Evolutionary conservation across 331 rosid species (phyloP).

Genomic region (Pyrus hybrid): DNA sequence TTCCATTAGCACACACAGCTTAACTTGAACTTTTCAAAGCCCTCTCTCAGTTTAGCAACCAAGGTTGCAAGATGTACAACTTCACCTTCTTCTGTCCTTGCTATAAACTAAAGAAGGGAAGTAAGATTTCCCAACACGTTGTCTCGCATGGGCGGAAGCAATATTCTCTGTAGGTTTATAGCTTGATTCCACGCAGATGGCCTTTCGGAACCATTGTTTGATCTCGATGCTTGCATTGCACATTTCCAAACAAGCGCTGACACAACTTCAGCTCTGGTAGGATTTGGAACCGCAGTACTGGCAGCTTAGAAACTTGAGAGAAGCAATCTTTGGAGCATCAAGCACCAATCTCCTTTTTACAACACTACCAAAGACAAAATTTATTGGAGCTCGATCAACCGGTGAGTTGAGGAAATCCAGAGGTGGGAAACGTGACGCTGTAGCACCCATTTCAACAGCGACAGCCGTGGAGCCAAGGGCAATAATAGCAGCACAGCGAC

Average conservation of each 20-base stretch:
- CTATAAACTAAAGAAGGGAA: neutral
- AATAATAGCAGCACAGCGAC: neutral
- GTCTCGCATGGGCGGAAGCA: neutral
- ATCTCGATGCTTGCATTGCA: constrained; percentile 9
- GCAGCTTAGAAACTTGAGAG: constrained; percentile 8
- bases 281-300: constrained; percentile 3
- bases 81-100: neutral
- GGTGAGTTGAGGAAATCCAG: neutral
- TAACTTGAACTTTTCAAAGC: neutral
- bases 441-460: neutral
- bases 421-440: neutral
- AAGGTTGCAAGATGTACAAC: constrained; percentile 1
- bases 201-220: neutral
- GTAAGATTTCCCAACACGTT: constrained; percentile 14
- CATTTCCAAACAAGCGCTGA: constrained; percentile 13
- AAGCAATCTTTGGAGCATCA: constrained; percentile 14
- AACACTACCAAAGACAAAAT: neutral
- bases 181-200: constrained; percentile 1
- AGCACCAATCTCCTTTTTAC: constrained; percentile 6
- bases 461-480: neutral
- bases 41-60: constrained; percentile 7
- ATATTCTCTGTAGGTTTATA: neutral
- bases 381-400: neutral
- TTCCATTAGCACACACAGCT: neutral
- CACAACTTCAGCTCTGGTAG: constrained; percentile 26